These are phyloP conservation scores for Balamuthia mandrillaris DNA, from an alignment of 208 protist species.

Conservation along the genomic window DNA sequence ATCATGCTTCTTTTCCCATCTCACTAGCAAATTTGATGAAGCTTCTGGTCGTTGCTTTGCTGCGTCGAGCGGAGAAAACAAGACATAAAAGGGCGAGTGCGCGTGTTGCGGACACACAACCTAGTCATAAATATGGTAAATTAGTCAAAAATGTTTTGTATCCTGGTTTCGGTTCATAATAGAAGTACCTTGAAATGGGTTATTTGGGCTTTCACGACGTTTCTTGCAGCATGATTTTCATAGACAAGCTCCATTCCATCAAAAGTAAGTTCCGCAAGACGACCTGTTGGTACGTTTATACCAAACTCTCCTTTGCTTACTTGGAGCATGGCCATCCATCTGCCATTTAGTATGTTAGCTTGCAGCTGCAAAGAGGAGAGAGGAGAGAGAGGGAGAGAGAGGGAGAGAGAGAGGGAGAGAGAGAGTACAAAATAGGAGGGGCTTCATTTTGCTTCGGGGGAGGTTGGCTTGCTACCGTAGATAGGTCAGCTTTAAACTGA, in stretches of 20 bases:
- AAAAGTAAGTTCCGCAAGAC: neutral
- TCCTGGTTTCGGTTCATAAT: no score
- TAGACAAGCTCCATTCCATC: constrained; percentile 19
- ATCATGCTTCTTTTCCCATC: constrained; percentile 26
- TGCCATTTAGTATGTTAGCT: neutral
- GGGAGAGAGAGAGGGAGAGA: neutral
- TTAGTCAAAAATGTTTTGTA: neutral
- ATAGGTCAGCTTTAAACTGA: neutral
- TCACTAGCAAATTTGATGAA: neutral
- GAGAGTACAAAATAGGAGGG: constrained; percentile 17
- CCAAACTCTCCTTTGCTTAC: neutral
- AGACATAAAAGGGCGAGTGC: neutral
- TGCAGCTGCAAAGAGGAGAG: no score
- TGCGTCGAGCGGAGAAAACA: neutral
- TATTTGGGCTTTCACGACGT: constrained; percentile 10
- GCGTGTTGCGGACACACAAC: constrained; percentile 11
- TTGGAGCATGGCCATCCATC: constrained; percentile 14
- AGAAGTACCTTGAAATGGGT: neutral
- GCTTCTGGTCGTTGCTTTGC: neutral
- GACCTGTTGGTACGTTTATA: neutral
- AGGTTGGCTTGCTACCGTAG: neutral
- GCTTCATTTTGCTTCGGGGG: no score
- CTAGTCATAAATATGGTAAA: neutral
- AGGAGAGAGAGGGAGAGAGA: no score
- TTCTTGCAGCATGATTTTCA: neutral